Conservation (phyloP, 768 basidiomycete genomes). For the Aureoboletus auriporus region DNA sequence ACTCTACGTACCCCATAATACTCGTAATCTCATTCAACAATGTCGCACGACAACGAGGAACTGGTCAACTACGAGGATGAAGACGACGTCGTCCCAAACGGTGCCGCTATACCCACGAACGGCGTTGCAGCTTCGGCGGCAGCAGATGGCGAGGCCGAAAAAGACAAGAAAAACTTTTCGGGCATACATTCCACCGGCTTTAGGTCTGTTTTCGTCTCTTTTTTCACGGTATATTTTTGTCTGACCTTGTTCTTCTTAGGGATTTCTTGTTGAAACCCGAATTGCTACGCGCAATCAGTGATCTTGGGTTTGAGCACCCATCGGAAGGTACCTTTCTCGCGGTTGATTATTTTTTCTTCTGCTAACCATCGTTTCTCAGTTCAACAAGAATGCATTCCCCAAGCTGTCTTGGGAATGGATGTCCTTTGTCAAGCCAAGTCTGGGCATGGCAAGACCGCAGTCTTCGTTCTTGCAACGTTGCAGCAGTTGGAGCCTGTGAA, state of each 20-base stretch:
- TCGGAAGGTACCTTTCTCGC: conserved; percentile 73
- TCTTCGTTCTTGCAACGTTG: conserved; percentile 95
- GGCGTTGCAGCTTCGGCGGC: conserved; percentile 46
- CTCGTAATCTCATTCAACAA: conserved; percentile 34
- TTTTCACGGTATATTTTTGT: background rate
- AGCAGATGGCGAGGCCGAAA: conserved; percentile 54
- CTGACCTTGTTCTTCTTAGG: conserved; percentile 38
- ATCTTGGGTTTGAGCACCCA: conserved; percentile 99
- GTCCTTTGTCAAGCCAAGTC: conserved; percentile 99
- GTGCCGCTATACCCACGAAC: conserved; percentile 42
- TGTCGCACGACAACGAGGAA: conserved; percentile 87
- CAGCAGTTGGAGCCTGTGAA: conserved; percentile 98
- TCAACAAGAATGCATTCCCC: conserved; percentile 99
- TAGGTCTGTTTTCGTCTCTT: conserved; percentile 51
- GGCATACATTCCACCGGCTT: conserved; percentile 99
- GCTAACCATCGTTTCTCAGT: conserved; percentile 45
- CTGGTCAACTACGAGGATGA: conserved; percentile 95
- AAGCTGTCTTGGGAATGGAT: conserved; percentile 99
- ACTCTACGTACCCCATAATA: conserved; percentile 25
- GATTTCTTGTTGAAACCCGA: conserved; percentile 99
- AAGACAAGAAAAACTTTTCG: conserved; percentile 97
- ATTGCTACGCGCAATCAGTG: conserved; percentile 93
- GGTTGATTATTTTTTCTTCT: background rate
- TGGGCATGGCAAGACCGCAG: conserved; percentile 97
- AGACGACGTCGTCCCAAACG: conserved; percentile 69